Conservation (phyloP, 306 rosid species). For the Vicia sativa region DNA sequence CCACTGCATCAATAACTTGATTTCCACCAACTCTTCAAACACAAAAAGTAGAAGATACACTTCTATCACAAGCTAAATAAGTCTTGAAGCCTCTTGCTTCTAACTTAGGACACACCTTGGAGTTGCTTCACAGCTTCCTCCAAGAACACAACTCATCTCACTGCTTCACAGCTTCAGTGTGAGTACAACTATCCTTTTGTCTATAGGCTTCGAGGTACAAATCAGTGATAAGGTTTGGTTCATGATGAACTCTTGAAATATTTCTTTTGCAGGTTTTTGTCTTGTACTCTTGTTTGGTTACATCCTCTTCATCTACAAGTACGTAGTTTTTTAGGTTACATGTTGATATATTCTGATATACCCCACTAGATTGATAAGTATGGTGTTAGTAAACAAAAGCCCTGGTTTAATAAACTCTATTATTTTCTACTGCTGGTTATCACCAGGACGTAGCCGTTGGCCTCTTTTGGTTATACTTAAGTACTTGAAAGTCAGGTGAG, state of each 20-base stretch:
- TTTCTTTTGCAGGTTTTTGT: conserved; percentile 87
- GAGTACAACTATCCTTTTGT: too few species aligned
- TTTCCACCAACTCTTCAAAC: too few species aligned
- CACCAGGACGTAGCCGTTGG: conserved; percentile 96
- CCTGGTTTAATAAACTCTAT: conserved; percentile 32
- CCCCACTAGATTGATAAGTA: conserved; percentile 29
- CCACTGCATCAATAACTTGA: too few species aligned
- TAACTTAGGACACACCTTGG: too few species aligned
- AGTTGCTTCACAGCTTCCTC: too few species aligned
- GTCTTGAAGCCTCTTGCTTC: too few species aligned
- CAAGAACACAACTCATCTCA: too few species aligned
- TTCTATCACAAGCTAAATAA: too few species aligned
- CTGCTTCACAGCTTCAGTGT: too few species aligned
- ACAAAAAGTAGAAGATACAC: too few species aligned
- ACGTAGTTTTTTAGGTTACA: conserved; percentile 30
- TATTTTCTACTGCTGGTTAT: conserved; percentile 48
- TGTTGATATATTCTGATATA: conserved; percentile 45
- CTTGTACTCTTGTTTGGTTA: conserved; percentile 34
- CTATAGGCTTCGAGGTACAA: too few species aligned
- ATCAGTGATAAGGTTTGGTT: conserved; percentile 91
- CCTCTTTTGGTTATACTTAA: conserved; percentile 95
- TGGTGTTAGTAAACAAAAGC: conserved; percentile 32
- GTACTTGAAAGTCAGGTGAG: conserved; percentile 95
- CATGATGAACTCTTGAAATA: conserved; percentile 95
- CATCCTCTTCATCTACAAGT: conserved; percentile 32